phyloP scores from a whole-genome alignment of 139 green algal genomes.

The Coelastrella sp. region DNA sequence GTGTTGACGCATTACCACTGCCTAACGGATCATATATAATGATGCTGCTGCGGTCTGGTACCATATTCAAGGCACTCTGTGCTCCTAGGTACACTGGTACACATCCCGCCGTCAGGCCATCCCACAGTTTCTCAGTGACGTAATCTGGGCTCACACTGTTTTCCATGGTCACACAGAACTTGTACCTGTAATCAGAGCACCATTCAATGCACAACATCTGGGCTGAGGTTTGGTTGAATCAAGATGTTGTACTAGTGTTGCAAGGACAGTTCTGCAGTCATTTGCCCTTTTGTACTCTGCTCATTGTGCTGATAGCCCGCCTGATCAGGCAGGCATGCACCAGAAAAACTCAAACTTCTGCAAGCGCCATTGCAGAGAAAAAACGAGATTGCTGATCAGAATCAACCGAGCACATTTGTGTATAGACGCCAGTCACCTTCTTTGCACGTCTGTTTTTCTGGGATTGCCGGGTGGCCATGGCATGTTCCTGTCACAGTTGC shows the following conservation, averaged over 20 bases:
- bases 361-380: no score
- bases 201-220: no score
- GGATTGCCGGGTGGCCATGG: neutral
- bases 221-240: no score
- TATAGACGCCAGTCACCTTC: neutral
- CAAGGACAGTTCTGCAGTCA: neutral
- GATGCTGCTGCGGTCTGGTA: neutral
- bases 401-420: no score
- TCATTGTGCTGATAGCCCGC: no score
- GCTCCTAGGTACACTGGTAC: conserved; percentile 43
- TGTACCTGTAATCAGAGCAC: conserved; percentile 21
- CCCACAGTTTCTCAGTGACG: conserved; percentile 46
- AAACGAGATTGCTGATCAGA: no score
- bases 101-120: conserved; percentile 36
- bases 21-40: conserved; percentile 21
- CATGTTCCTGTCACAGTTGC: conserved; percentile 28
- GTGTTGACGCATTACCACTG: conserved; percentile 8
- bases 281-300: neutral
- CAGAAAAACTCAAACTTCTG: no score
- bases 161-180: conserved; percentile 46
- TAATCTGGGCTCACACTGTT: conserved; percentile 38
- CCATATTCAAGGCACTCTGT: neutral
- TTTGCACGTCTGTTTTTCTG: neutral
- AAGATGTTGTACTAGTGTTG: no score
- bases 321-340: no score